phyloP scores from a whole-genome alignment of 345 rosid genomes.

The Conringia planisiliqua region DNA sequence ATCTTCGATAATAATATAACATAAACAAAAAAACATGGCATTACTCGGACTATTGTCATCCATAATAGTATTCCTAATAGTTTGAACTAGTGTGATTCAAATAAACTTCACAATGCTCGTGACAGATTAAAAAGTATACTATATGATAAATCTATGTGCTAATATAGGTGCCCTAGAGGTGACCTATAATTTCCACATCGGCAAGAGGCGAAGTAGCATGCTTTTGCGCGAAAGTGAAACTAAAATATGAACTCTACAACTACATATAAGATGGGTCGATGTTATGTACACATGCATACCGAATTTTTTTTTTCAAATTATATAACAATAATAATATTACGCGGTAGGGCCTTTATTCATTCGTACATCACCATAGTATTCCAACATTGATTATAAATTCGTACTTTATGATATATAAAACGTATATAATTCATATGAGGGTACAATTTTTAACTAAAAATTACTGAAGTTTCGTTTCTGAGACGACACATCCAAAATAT shows the following conservation, averaged over 20 bases:
- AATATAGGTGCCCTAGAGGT: neutral
- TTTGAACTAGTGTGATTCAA: neutral
- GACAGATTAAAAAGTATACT: no score
- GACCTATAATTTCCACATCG: constrained; percentile 18
- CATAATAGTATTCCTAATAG: neutral
- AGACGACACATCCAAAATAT: constrained; percentile 4
- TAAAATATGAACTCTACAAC: constrained; percentile 27
- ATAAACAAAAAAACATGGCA: neutral
- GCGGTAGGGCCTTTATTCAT: constrained; percentile 30
- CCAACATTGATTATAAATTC: constrained; percentile 17
- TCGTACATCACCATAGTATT: constrained; percentile 26
- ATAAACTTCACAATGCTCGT: neutral
- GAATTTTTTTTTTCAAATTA: constrained; percentile 6
- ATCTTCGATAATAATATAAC: neutral
- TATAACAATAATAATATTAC: constrained; percentile 12
- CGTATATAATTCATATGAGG: neutral
- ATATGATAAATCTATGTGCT: neutral
- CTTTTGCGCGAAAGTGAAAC: constrained; percentile 37
- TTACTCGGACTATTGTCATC: neutral
- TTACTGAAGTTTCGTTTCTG: neutral
- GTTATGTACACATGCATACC: constrained; percentile 31
- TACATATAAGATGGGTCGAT: constrained; percentile 30
- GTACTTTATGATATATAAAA: constrained; percentile 10
- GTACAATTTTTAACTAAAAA: neutral
- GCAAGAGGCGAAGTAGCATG: constrained; percentile 30